These are phyloP conservation scores for Rhododendron molle DNA, from an alignment of 148 eudicot genomes.

Conservation along the genomic window DNA sequence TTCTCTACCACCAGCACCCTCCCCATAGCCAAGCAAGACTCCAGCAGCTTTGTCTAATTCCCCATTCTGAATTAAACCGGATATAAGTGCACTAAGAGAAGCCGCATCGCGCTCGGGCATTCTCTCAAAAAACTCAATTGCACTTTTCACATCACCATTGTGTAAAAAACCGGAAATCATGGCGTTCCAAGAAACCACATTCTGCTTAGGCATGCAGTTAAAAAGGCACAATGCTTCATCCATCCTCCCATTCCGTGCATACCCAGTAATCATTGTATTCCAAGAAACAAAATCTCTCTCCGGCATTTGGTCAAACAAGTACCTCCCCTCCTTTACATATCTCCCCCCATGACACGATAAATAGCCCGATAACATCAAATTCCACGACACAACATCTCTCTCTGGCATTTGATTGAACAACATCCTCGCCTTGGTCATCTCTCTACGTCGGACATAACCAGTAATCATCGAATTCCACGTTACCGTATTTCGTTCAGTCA, in stretches of 20 bases:
- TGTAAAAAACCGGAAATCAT: not conserved
- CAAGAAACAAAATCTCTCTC: conserved; percentile 14
- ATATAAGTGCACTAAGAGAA: conserved; percentile 4
- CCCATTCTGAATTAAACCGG: not conserved
- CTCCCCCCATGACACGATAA: conserved; percentile 4
- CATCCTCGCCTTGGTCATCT: conserved; percentile 5
- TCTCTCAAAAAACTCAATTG: not conserved
- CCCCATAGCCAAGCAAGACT: not conserved
- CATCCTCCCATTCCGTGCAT: conserved; percentile 12
- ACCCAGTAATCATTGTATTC: conserved; percentile 14
- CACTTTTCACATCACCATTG: conserved; percentile 7
- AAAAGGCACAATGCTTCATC: conserved; percentile 7
- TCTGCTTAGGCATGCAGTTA: not conserved
- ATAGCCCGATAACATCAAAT: conserved; percentile 11
- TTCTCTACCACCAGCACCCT: conserved; percentile 4
- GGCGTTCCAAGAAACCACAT: conserved; percentile 12
- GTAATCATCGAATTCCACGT: conserved; percentile 8
- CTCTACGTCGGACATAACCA: conserved; percentile 1
- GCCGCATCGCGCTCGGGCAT: conserved; percentile 1
- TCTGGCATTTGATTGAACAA: conserved; percentile 3
- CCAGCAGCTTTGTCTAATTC: conserved; percentile 6
- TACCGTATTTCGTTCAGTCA: not conserved
- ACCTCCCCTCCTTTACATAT: conserved; percentile 7
- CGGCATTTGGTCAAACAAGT: conserved; percentile 9
- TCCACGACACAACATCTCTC: conserved; percentile 10